These are phyloP conservation scores for Kodamaea laetipori DNA, from an alignment of 805 yeast genomes.

Conservation along the genomic window DNA sequence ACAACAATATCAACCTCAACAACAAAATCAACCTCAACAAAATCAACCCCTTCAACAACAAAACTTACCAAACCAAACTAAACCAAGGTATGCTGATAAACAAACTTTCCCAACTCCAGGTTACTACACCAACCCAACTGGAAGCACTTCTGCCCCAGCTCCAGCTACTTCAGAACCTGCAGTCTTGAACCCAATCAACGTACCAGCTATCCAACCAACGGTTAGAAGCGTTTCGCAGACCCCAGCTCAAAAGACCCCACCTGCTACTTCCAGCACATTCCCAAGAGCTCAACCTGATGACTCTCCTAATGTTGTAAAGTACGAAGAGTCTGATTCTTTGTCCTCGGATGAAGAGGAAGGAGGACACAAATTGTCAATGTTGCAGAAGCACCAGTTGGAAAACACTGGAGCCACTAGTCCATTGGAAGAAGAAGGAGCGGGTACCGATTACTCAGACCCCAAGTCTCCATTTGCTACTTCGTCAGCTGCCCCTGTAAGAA, in stretches of 20 bases:
- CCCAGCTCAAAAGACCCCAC: slow-evolving; percentile 2
- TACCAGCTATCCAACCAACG: not conserved
- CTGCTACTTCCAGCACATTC: slow-evolving; percentile 23
- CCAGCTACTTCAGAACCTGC: slow-evolving; percentile 3
- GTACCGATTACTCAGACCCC: slow-evolving; percentile 5
- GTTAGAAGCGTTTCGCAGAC: not conserved
- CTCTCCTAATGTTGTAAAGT: slow-evolving; percentile 41
- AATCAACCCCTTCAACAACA: slow-evolving; percentile 1
- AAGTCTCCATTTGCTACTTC: slow-evolving; percentile 4
- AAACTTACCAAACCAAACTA: slow-evolving; percentile 4
- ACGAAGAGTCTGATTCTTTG: slow-evolving; percentile 24
- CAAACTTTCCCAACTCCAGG: slow-evolving; percentile 12
- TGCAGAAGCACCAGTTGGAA: slow-evolving; percentile 36
- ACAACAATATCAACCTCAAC: slow-evolving; percentile 6
- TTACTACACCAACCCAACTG: slow-evolving; percentile 15
- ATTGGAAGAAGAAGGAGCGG: not conserved
- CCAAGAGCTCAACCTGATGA: slow-evolving; percentile 16
- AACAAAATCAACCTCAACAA: not conserved
- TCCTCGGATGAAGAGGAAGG: slow-evolving; percentile 33
- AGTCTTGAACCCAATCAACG: slow-evolving; percentile 1
- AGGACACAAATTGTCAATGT: slow-evolving; percentile 33
- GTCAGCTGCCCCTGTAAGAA: not conserved
- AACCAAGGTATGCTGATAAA: slow-evolving; percentile 2
- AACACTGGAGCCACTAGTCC: slow-evolving; percentile 5
- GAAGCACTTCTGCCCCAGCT: not conserved